Conservation (phyloP, 202 grass and related monocot species). For the Musa balbisiana region DNA sequence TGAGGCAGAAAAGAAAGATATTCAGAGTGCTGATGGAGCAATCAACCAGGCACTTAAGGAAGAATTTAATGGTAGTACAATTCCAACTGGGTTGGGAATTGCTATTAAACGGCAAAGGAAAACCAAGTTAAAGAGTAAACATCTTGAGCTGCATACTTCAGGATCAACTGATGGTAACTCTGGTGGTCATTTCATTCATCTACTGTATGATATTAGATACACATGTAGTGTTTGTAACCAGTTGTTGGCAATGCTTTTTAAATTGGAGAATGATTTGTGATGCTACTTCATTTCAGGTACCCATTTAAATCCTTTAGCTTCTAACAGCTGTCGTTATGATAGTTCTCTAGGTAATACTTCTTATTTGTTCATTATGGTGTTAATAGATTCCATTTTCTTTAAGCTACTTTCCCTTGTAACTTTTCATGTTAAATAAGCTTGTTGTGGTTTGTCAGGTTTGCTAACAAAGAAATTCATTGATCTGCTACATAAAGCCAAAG, state of each 20-base stretch:
- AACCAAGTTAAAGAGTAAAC: slow-evolving; percentile 38
- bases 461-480: slow-evolving; percentile 89
- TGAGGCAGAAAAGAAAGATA: slow-evolving; percentile 35
- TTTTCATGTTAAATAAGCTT: slow-evolving; percentile 15
- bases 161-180: slow-evolving; percentile 42
- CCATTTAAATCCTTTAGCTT: slow-evolving; percentile 24
- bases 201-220: no score
- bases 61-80: slow-evolving; percentile 21
- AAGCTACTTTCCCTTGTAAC: slow-evolving; percentile 7
- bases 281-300: slow-evolving; percentile 48
- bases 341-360: slow-evolving; percentile 62
- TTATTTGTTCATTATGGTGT: slow-evolving; percentile 2
- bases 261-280: slow-evolving; percentile 3
- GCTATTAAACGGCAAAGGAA: slow-evolving; percentile 46
- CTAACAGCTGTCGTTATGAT: slow-evolving; percentile 68
- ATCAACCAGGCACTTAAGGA: slow-evolving; percentile 33
- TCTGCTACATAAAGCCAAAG: slow-evolving; percentile 66
- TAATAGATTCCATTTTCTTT: neutral
- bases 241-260: slow-evolving; percentile 1
- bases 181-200: neutral
- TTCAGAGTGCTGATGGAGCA: slow-evolving; percentile 35
- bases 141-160: slow-evolving; percentile 21
- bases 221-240: slow-evolving; percentile 22
- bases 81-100: slow-evolving; percentile 26
- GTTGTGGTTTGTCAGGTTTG: slow-evolving; percentile 45